Evolutionary conservation across 805 yeast species (phyloP), one percentile per base, ranked within the genome.

Genomic region (Metschnikowia gruessii): DNA sequence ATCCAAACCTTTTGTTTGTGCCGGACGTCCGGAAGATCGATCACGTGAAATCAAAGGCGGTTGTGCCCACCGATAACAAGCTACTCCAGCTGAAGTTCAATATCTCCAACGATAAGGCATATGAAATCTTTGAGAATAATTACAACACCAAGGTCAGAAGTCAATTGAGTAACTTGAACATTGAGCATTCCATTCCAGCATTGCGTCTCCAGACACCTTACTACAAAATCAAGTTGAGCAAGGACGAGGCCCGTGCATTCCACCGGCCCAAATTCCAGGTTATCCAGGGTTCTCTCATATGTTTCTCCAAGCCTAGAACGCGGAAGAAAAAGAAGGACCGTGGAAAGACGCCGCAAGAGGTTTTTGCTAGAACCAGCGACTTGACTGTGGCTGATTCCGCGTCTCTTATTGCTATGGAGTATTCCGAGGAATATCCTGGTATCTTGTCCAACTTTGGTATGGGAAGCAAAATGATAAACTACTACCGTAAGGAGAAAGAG

Each of bases 141-240:
- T 90, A 91, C 63, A 95, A 90, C 62, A 82, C 95, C 33, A 92
- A 88, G 70, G 87, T 92, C 31, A 82, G 99, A 63, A 82, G 96
- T 2, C 95, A 95, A 6, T 82, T 94, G 58, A 95, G 97, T 37
- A 88, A 92, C 55, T 74, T 94, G 52, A 83, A 80, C 42, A 90
- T 94, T 52, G 98, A 94, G 59, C 99, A 94, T 64, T 80, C 97
- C 0, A 75, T 82, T 56, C 96, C 96, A 1, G 97, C 99, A 0
- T 60, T 81, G 22, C 75, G 94, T 41, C 72, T 94, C 40, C 99
- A 94, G 67, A 79, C 90, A 0, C 99, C 99, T 2, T 90, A 81
- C 66, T 94, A 89, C 68, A 87, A 85, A 59, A 97, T 91, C 24
- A 80, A 75, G 50, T 68, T 89, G 30, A 69, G 85, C 5, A 81